Conservation (phyloP, 352 stramenopile species). For the Phytophthora macrochlamydospora region DNA sequence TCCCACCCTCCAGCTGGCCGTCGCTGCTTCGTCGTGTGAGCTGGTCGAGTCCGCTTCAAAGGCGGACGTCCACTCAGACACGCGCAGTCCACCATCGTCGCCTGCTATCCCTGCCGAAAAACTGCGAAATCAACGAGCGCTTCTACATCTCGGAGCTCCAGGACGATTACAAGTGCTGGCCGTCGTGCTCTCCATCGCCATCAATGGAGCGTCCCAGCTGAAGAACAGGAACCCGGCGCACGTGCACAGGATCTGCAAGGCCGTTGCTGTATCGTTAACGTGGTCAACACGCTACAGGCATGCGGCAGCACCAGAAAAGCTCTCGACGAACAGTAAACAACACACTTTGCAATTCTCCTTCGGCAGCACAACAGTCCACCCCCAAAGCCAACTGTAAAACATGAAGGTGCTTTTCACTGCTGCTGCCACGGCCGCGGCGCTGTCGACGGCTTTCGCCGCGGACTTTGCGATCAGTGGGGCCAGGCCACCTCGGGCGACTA, state of each 20-base stretch:
- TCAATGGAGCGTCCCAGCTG: constrained; percentile 18
- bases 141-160: not conserved
- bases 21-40: not conserved
- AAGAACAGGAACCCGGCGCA: constrained; percentile 19
- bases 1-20: not conserved
- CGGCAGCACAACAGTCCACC: constrained; percentile 3
- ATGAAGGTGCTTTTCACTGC: constrained; percentile 37
- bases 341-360: constrained; percentile 27
- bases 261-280: not conserved
- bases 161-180: not conserved
- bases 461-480: constrained; percentile 50
- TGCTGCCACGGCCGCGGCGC: constrained; percentile 21
- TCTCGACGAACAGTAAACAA: not conserved
- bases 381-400: constrained; percentile 13
- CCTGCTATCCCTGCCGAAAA: not conserved
- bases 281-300: not conserved
- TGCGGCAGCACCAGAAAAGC: not conserved
- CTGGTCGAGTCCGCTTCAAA: not conserved
- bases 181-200: not conserved
- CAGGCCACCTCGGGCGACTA: constrained; percentile 33
- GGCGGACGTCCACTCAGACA: not conserved
- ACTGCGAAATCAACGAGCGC: not conserved
- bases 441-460: constrained; percentile 17
- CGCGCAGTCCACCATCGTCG: not conserved
- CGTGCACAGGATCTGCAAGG: constrained; percentile 17